Evolutionary conservation across 1,284 basidiomycete species (phyloP), one percentile per base, ranked within the genome.

Genomic region (Trichosporon sp.): DNA sequence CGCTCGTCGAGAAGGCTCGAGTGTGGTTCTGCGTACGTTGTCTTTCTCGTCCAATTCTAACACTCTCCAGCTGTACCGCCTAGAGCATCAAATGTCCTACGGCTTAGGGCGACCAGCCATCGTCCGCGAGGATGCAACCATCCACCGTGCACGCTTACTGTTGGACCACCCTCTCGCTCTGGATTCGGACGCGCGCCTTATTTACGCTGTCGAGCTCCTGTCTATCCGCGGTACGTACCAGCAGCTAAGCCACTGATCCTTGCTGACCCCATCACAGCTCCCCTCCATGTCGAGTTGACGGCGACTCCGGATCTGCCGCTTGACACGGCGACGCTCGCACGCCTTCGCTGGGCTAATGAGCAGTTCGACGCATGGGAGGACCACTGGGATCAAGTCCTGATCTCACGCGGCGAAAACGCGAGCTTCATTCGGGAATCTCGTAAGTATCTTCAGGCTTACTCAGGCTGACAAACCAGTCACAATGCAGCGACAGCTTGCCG

Each of bases 11-110:
- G 70, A 88, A 89, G 40, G 87, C 91, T 12, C 87, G 92, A 48
- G 92, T 90, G 10, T 94, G 92, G 92, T 92, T 93, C 79, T 91
- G 90, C n/a, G 72, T 79, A 59, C 1, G 70, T 68, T 11, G 16
- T 12, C 26, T 37, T 31, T 7, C 4, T 12, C 35, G 31, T 32
- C 19, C 8, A 7, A 4, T 10, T 12, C 59, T 68, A 10, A 68
- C 32, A 26, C 26, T 26, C 16, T 10, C n/a, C 61, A 71, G 67
- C 85, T 94, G 26, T 94, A 93, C 80, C 88, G 94, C 38, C 93
- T 93, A 77, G 92, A 94, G 78, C 92, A 94, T 80, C 92, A 94
- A 91, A 87, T 95, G 81, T 93, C 92, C 0, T 95, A 94, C 76
- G 93, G 93, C 8, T 93, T 91, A 10, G 93, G 93, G 11, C 89